Evolutionary conservation across 148 eudicot species (phyloP).

Genomic region (Beta vulgaris): DNA sequence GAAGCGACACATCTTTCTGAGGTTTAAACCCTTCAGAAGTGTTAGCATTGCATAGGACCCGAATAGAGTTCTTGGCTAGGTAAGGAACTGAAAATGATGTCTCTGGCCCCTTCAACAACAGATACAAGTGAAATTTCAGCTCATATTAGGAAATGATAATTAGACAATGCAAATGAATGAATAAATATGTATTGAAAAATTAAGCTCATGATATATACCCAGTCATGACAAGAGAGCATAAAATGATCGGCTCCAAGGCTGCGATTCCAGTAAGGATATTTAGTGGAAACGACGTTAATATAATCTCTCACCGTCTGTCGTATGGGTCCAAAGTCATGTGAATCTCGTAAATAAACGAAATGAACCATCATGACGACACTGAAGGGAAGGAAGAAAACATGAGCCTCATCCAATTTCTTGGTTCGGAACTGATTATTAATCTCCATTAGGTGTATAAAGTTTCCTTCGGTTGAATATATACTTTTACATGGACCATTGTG

Average conservation of each 20-base stretch:
- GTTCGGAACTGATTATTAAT: constrained; percentile 49
- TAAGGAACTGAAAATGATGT: constrained; percentile 56
- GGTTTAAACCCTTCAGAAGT: constrained; percentile 76
- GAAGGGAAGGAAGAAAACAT: constrained; percentile 62
- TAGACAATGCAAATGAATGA: not conserved
- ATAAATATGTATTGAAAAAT: no score
- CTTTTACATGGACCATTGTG: constrained; percentile 68
- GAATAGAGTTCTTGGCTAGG: constrained; percentile 53
- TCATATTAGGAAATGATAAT: not conserved
- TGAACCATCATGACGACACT: constrained; percentile 53
- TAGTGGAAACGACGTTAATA: constrained; percentile 40
- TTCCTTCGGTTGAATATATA: constrained; percentile 66
- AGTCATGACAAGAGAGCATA: constrained; percentile 86
- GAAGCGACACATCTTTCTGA: constrained; percentile 64
- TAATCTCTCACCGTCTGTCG: constrained; percentile 50
- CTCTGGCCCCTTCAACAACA: constrained; percentile 62
- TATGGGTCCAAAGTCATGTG: constrained; percentile 51
- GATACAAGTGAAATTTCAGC: not conserved
- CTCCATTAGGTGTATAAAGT: constrained; percentile 62
- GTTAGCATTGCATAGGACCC: constrained; percentile 80
- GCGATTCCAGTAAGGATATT: constrained; percentile 67
- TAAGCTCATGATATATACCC: constrained; percentile 35
- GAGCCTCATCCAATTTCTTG: constrained; percentile 51
- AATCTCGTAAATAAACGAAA: constrained; percentile 37
- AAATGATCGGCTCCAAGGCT: constrained; percentile 77